A percentile compares a stretch with the other conserved stretches of the same genome.
phyloP scores from a whole-genome alignment of 78 protist species.

The Dictyostelium citrinum region DNA sequence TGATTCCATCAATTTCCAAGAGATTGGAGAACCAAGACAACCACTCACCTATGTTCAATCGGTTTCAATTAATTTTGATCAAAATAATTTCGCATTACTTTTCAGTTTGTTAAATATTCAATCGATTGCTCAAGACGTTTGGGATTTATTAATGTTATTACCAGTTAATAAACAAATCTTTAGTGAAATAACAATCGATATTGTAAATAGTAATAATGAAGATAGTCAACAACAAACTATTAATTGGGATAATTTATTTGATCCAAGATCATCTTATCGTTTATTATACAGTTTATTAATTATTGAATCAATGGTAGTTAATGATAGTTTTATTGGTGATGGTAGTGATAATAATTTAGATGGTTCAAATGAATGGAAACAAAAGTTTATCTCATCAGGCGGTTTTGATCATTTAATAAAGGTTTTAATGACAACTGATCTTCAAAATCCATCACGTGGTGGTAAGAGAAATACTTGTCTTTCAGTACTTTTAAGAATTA shows the following conservation, averaged over 20 bases:
- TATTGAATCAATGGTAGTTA: conserved; percentile 28
- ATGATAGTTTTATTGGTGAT: background rate
- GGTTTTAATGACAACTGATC: conserved; percentile 20
- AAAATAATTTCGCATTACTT: conserved; percentile 22
- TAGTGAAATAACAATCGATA: background rate
- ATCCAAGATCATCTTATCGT: conserved; percentile 31
- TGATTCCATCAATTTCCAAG: conserved; percentile 33
- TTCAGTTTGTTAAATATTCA: conserved; percentile 33
- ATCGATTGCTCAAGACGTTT: conserved; percentile 59
- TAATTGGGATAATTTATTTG: conserved; percentile 51
- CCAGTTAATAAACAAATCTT: conserved; percentile 53
- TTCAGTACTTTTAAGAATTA: conserved; percentile 27
- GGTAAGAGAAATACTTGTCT: conserved; percentile 65
- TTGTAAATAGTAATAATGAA: background rate
- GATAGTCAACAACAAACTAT: background rate
- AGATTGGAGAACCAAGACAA: conserved; percentile 1
- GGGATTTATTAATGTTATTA: conserved; percentile 72
- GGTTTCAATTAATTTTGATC: conserved; percentile 29
- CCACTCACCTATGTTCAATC: background rate
- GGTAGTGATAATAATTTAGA: background rate
- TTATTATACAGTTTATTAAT: conserved; percentile 52
- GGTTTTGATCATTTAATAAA: conserved; percentile 32
- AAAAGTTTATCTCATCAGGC: conserved; percentile 14
- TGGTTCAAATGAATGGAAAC: conserved; percentile 22
- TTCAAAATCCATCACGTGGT: conserved; percentile 48